These are phyloP conservation scores for Baorangia bicolor DNA, from an alignment of 768 basidiomycete genomes.

Conservation along the genomic window DNA sequence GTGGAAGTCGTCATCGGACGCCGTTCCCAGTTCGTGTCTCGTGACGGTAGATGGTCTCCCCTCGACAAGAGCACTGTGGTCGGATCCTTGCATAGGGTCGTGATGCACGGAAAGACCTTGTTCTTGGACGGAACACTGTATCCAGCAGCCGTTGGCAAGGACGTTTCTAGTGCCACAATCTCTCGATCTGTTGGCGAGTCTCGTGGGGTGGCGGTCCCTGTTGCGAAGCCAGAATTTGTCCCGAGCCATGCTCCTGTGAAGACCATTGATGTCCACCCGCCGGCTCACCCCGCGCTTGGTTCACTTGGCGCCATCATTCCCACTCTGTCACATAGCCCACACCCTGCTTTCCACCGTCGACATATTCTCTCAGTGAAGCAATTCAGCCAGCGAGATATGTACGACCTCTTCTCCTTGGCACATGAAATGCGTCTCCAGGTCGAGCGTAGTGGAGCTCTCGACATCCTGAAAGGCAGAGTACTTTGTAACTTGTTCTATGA, in stretches of 20 bases:
- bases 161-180: conserved; percentile 64
- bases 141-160: conserved; percentile 59
- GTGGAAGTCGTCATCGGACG: conserved; percentile 93
- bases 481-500: conserved; percentile 95
- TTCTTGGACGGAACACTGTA: conserved; percentile 83
- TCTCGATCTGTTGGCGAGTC: conserved; percentile 38
- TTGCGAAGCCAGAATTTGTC: conserved; percentile 27
- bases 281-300: conserved; percentile 7
- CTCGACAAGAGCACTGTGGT: conserved; percentile 58
- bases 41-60: conserved; percentile 76
- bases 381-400: conserved; percentile 83
- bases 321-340: conserved; percentile 39
- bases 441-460: conserved; percentile 84
- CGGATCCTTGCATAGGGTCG: conserved; percentile 86
- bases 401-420: conserved; percentile 91
- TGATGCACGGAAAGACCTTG: conserved; percentile 84
- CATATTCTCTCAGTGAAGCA: conserved; percentile 96
- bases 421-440: conserved; percentile 97
- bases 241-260: conserved; percentile 35
- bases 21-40: conserved; percentile 52
- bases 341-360: conserved; percentile 88
- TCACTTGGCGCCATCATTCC: conserved; percentile 18
- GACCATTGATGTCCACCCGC: conserved; percentile 23
- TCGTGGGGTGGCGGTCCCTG: conserved; percentile 20
- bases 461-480: conserved; percentile 88